Base-by-base conservation (phyloP, 208 protist species). In the Wallacemonas sp. region DNA sequence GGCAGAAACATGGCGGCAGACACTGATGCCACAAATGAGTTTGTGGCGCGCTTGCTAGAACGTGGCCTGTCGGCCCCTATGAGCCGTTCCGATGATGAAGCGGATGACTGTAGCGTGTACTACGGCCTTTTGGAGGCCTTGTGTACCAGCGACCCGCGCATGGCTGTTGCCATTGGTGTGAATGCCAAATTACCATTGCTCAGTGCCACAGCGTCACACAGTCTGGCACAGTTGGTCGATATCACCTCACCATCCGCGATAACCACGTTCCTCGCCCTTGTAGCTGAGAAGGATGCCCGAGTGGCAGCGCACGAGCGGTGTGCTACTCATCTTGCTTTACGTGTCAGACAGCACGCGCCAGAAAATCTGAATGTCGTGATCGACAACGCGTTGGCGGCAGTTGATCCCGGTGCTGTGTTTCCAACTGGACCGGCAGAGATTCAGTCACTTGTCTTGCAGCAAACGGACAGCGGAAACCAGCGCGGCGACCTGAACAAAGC, bases 381-480 rank as follows among this genome's bases (percentile, higher is more conserved):
- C 36, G 9, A 15, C 28, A 36, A 49, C 12, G 45, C 61, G 26
- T 27, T 36, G 17, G 9, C 21, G 3, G 21, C 59, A 15, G 8
- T 88, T 5, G 84, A 91, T 70, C 82, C 84, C 1, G 75, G 66
- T 30, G 47, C 73, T 0, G 88, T 94, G 24, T 91, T 84, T 62
- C 76, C 80, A 17, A 70, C 66, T 1, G 77, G 86, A 36, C 77
- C 82, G 0, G 58, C 30, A 5, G 62, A 68, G 0, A 79, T 94
- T 55, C 80, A 88, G 64, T 17, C 60, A 6, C 88, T 85, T 77
- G 78, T 73, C 2, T 54, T 73, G 12, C 77, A 80, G 41, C 81
- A 76, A 33, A 22, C 44, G 6, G 42, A 6, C 42, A 4, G 3
- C 42, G 42, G 42, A 46, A 8, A 21, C 17, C 22, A 19, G 12